These are phyloP conservation scores for Arthrobotrys entomopaga DNA, from an alignment of 2,329 filamentous ascomycete species.

Conservation along the genomic window DNA sequence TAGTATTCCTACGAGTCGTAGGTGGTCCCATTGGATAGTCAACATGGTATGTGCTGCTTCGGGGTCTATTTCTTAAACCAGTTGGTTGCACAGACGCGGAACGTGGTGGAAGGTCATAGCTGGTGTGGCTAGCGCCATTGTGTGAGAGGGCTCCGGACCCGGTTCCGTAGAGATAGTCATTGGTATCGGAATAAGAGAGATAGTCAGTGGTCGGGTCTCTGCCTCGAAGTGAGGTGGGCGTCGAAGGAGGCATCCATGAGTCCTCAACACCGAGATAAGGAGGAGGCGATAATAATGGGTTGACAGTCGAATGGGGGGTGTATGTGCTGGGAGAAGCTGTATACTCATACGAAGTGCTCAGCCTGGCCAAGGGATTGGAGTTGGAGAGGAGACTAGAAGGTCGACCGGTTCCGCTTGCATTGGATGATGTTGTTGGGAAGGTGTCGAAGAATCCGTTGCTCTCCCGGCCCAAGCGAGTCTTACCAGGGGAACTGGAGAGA, in stretches of 20 bases:
- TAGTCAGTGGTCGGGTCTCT: slow-evolving; percentile 37
- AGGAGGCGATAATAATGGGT: slow-evolving; percentile 42
- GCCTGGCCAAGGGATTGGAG: slow-evolving; percentile 38
- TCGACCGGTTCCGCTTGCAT: slow-evolving; percentile 41
- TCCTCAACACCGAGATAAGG: slow-evolving; percentile 51
- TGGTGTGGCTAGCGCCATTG: slow-evolving; percentile 31
- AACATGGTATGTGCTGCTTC: slow-evolving; percentile 51
- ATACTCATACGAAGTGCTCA: slow-evolving; percentile 49
- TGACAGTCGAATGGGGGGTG: slow-evolving; percentile 42
- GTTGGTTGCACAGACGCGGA: slow-evolving; percentile 49
- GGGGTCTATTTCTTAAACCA: slow-evolving; percentile 50
- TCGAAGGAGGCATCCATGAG: slow-evolving; percentile 44
- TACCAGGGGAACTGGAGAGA: slow-evolving; percentile 48
- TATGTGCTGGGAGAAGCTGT: slow-evolving; percentile 41
- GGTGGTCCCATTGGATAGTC: slow-evolving; percentile 51
- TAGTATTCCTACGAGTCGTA: slow-evolving; percentile 37
- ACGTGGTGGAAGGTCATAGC: slow-evolving; percentile 51
- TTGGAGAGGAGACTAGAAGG: slow-evolving; percentile 51
- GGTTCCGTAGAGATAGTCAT: slow-evolving; percentile 47
- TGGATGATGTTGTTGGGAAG: slow-evolving; percentile 39
- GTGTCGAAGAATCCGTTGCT: slow-evolving; percentile 53
- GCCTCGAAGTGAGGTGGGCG: slow-evolving; percentile 41
- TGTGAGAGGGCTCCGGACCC: slow-evolving; percentile 42
- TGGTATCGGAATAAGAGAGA: slow-evolving; percentile 23
- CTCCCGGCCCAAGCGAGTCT: slow-evolving; percentile 33